phyloP scores from a whole-genome alignment of 176 grass and related monocot genomes.

The Calamus simplicifolius region DNA sequence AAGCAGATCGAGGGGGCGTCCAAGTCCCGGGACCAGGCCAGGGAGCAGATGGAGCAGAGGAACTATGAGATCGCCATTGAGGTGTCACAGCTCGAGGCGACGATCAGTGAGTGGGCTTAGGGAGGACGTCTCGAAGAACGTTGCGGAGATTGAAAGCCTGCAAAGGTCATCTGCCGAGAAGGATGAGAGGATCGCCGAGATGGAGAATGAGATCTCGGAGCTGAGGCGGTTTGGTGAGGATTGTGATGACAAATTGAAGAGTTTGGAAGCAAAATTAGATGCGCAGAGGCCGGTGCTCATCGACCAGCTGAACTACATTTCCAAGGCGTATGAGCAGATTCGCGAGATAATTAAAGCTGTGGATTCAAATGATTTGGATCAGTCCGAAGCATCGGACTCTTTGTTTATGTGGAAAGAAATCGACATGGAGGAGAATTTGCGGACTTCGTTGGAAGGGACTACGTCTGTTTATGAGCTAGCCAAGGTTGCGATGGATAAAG shows the following conservation, averaged over 20 bases:
- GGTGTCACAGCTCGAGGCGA: slow-evolving; percentile 89
- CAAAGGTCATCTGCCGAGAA: slow-evolving; percentile 34
- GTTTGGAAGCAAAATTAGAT: slow-evolving; percentile 52
- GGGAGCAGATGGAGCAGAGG: slow-evolving; percentile 66
- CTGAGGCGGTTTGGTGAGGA: slow-evolving; percentile 30
- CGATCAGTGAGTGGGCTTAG: slow-evolving; percentile 20
- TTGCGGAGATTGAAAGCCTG: slow-evolving; percentile 40
- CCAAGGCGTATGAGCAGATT: slow-evolving; percentile 56
- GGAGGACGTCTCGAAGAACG: slow-evolving; percentile 25
- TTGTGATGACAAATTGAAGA: slow-evolving; percentile 13
- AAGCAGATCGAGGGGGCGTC: slow-evolving; percentile 54
- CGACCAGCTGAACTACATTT: slow-evolving; percentile 60
- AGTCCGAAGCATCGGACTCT: slow-evolving; percentile 34
- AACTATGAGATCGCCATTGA: slow-evolving; percentile 98
- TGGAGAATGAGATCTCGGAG: slow-evolving; percentile 43
- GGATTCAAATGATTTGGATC: slow-evolving; percentile 21
- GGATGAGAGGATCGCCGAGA: slow-evolving; percentile 6
- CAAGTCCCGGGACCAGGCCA: slow-evolving; percentile 49
- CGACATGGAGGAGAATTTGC: slow-evolving; percentile 72
- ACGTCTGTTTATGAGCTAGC: slow-evolving; percentile 54
- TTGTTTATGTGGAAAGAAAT: slow-evolving; percentile 70
- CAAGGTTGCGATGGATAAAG: slow-evolving; percentile 40
- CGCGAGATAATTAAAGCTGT: slow-evolving; percentile 44
- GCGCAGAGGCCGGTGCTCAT: slow-evolving; percentile 71
- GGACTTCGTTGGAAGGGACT: slow-evolving; percentile 51